Evolutionary conservation across 257 asterid species (phyloP).

Genomic region (Salvia hispanica): DNA sequence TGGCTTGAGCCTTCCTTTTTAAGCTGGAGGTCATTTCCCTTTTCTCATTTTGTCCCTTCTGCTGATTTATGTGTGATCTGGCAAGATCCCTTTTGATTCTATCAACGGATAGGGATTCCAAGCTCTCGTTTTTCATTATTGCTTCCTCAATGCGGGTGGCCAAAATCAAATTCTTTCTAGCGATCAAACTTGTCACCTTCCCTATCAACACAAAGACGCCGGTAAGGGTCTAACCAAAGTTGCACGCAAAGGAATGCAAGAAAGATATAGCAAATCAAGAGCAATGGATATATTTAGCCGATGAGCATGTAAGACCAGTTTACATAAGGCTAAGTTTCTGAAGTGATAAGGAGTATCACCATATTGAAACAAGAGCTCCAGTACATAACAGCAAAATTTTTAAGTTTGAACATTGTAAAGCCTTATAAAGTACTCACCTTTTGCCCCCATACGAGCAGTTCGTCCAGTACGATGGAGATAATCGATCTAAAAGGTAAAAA

Average conservation of each 20-base stretch:
- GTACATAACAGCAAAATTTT: neutral
- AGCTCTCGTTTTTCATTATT: constrained; percentile 78
- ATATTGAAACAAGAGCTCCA: neutral
- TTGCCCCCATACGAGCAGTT: constrained; percentile 99
- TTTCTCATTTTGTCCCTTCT: constrained; percentile 66
- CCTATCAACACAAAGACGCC: constrained; percentile 45
- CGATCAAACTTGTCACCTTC: constrained; percentile 89
- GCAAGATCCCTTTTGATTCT: constrained; percentile 76
- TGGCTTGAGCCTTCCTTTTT: constrained; percentile 42
- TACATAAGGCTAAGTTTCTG: neutral
- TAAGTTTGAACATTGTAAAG: constrained; percentile 10
- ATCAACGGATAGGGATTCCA: constrained; percentile 84
- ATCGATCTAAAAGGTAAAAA: constrained; percentile 58
- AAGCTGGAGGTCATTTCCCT: constrained; percentile 48
- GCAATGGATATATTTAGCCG: neutral
- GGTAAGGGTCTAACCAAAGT: neutral
- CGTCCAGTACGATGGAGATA: constrained; percentile 99
- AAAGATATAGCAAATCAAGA: constrained; percentile 2
- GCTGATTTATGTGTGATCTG: constrained; percentile 64
- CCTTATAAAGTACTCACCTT: constrained; percentile 52
- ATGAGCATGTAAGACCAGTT: neutral
- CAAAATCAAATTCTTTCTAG: constrained; percentile 61
- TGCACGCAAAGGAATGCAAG: neutral
- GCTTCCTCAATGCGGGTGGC: constrained; percentile 88
- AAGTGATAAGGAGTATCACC: neutral